Evolutionary conservation across 768 basidiomycete genomes (phyloP), one percentile per base, ranked within the genome.

Genomic region (Xanthoconium stramineum): DNA sequence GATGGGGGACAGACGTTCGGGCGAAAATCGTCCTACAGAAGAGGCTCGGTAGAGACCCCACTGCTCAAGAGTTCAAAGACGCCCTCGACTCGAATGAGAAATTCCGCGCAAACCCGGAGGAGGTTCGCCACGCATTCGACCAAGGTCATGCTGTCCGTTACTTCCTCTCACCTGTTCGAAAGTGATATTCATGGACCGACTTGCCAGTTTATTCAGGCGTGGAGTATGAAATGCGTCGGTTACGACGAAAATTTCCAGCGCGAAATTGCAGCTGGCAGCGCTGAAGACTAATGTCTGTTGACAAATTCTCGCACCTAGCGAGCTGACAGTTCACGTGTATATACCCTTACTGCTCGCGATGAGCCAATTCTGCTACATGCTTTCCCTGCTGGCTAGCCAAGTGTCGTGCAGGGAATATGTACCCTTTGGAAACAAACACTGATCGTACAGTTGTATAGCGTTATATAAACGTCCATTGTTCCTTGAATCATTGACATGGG

Each of bases 221-320:
- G 59, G 59, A 48, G 28, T 11, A 62, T 65, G 57, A 59, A 50
- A 54, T 65, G 60, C 12, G 45, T 65, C 24, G 65, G 58, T 24
- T 69, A 60, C 28, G 58, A 69, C 38, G 66, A 65, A 24, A 19
- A 55, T 24, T 65, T 62, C n/a, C 53, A 67, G 45, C 53, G 53
- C 6, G 47, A 62, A 36, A 58, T 61, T 6, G 65, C 62, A 15
- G 55, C 50, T 35, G 65, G 58, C 2, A 57, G 58, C 36, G 20
- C 35, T 30, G 38, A 9, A 5, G 14, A 52, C 6, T 67, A 44
- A 56, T 28, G 17, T 45, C n/a, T 24, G 24, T 24, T 4, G 24
- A 24, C 24, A 24, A 24, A 4, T 24, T 24, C 24, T 24, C 24
- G 24, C 24, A 24, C 10, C 6, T 6, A 17, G 32, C 48, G 33